Evolutionary conservation across 768 basidiomycete species (phyloP).

Genomic region (Heimioporus sp.): DNA sequence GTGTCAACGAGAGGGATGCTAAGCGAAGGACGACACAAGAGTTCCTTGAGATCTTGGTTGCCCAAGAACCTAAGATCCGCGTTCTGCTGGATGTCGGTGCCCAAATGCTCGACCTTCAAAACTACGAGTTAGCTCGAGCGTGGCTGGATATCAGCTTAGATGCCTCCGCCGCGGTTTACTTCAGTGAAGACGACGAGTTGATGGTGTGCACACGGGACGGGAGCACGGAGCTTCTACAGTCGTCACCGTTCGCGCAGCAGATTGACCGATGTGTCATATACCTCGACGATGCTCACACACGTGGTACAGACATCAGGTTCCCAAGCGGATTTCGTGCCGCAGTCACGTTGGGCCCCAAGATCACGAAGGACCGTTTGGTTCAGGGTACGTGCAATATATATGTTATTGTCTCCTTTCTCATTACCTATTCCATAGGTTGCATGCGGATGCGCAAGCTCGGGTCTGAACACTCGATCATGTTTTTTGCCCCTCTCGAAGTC

Average conservation of each 20-base stretch:
- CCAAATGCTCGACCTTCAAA: conserved; percentile 50
- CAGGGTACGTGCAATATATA: conserved; percentile 3
- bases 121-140: conserved; percentile 34
- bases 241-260: conserved; percentile 24
- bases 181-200: conserved; percentile 12
- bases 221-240: conserved; percentile 32
- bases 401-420: not conserved
- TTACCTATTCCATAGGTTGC: conserved; percentile 37
- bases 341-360: conserved; percentile 13
- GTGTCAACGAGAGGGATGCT: not conserved
- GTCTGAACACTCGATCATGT: conserved; percentile 44
- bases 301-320: conserved; percentile 18
- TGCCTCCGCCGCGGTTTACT: conserved; percentile 25
- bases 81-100: conserved; percentile 54
- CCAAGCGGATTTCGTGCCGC: conserved; percentile 12
- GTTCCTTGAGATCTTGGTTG: conserved; percentile 31
- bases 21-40: conserved; percentile 12
- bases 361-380: conserved; percentile 13
- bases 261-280: conserved; percentile 9
- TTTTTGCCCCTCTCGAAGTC: conserved; percentile 47
- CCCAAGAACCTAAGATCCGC: conserved; percentile 32
- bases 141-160: conserved; percentile 34
- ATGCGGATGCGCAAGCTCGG: conserved; percentile 56
- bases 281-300: conserved; percentile 17
- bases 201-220: conserved; percentile 36